Evolutionary conservation across 169 alveolate species (phyloP).

Genomic region (Cystoisospora suis): DNA sequence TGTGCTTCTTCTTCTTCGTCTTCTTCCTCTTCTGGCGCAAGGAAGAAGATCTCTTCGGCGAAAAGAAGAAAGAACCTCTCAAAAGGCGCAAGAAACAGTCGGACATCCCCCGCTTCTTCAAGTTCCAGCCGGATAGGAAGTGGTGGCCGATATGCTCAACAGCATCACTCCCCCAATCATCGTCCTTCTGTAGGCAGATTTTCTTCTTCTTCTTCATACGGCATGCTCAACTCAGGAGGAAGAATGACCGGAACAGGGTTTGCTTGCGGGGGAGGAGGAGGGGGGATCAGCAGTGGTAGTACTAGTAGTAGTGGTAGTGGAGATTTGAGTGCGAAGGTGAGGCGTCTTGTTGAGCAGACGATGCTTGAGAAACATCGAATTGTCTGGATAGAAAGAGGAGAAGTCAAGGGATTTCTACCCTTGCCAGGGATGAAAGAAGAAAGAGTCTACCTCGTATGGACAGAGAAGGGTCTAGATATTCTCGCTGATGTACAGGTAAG

Average conservation of each 20-base stretch:
- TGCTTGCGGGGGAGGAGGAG: neutral
- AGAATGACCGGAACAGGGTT: neutral
- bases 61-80: too few relatives aligned
- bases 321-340: neutral
- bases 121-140: too few relatives aligned
- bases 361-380: conserved; percentile 34
- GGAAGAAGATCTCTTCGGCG: too few relatives aligned
- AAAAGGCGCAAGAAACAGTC: too few relatives aligned
- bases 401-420: conserved; percentile 38
- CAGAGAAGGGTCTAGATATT: conserved; percentile 26
- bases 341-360: conserved; percentile 18
- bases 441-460: conserved; percentile 33
- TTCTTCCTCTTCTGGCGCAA: too few relatives aligned
- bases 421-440: conserved; percentile 29
- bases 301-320: too few relatives aligned
- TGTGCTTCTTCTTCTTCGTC: too few relatives aligned
- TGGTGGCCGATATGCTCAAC: neutral
- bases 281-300: too few relatives aligned
- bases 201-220: neutral
- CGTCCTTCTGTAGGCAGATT: neutral
- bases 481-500: conserved; percentile 40
- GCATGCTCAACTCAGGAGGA: neutral
- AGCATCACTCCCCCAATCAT: neutral
- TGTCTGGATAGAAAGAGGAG: conserved; percentile 38
- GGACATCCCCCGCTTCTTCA: too few relatives aligned